Percentiles rank a stretch among this genome's conserved stretches.
Conservation (phyloP, 805 yeast genomes). For the Pichia eremophila region DNA sequence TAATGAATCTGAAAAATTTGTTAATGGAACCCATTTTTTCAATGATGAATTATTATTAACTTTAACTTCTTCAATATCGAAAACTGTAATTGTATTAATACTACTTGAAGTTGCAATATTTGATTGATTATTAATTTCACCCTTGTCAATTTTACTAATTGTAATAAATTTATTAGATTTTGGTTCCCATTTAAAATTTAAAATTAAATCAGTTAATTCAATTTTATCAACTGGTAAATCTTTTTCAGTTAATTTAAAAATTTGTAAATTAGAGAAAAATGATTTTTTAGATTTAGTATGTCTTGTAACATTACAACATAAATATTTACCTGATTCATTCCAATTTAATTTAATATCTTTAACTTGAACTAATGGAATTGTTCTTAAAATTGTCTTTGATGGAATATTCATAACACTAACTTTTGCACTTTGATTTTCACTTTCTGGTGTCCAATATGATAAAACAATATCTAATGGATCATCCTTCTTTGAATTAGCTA, state of each 20-base stretch:
- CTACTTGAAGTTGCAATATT: slow-evolving; percentile 43
- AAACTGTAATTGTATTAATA: slow-evolving; percentile 62
- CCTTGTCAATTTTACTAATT: slow-evolving; percentile 51
- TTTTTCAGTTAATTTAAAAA: slow-evolving; percentile 78
- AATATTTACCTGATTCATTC: slow-evolving; percentile 78
- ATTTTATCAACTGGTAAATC: slow-evolving; percentile 92
- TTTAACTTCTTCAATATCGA: slow-evolving; percentile 57
- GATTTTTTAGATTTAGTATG: slow-evolving; percentile 94
- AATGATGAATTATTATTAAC: slow-evolving; percentile 27
- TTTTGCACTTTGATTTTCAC: slow-evolving; percentile 83
- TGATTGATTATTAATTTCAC: slow-evolving; percentile 24
- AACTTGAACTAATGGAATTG: slow-evolving; percentile 91
- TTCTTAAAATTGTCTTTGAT: slow-evolving; percentile 71
- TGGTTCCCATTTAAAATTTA: slow-evolving; percentile 95
- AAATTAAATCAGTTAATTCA: slow-evolving; percentile 82
- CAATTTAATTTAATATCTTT: slow-evolving; percentile 84
- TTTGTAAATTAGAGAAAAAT: slow-evolving; percentile 81
- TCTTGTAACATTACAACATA: slow-evolving; percentile 94
- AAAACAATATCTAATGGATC: slow-evolving; percentile 54
- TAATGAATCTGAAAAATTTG: slow-evolving; percentile 50
- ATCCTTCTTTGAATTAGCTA: slow-evolving; percentile 44
- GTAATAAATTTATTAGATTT: slow-evolving; percentile 77
- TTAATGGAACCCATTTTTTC: slow-evolving; percentile 39
- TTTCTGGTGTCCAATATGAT: slow-evolving; percentile 96
- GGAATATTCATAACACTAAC: slow-evolving; percentile 87